Evolutionary conservation across 257 asterid genomes (phyloP), one percentile per base, ranked within the genome.

Genomic region (Ilex aquifolium): DNA sequence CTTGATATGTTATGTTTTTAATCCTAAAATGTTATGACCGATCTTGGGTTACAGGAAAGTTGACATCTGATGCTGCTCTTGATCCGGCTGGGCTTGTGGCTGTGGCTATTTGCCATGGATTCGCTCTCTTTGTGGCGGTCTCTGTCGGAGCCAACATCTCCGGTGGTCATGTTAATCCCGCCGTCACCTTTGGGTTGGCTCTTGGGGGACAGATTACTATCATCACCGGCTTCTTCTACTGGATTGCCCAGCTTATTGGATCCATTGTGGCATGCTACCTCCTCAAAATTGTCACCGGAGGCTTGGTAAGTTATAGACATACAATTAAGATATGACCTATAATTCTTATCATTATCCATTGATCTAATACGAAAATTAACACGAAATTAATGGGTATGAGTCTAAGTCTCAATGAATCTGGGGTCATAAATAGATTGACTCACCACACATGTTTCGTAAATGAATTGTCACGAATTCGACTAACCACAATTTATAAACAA

Each of bases 81-180:
- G 81, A 78, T 67, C 78, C 85, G 0, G 56, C 76, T 6, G 93
- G 90, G 39, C 77, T 85, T 51, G 87, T 83, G 61, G 94, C 94
- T 10, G 59, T 85, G 2, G 94, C 94, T 0, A 62, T 85, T 39
- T 74, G 82, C 65, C 94, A 85, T 44, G 94, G 72, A 30, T 74
- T 85, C 10, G 87, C 94, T 66, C 82, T 85, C 6, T 80, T 83
- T n/a, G 94, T 83, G 44, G 85, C 94, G 13, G 88, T 85, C 31
- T 17, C 88, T 2, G 65, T 83, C 39, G 94, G 77, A 3, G 90
- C 94, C 66, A 85, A 85, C 80, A 78, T 80, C 74, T 85, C 94
- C 73, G 90, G 94, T 42, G 94, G 94, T 61, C 93, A 85, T 56
- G 87, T 85, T 53, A 85, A 85, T 74, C 93, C 93, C 13, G 93